Conservation (phyloP, 2,329 filamentous ascomycete genomes). For the Hypoxylon sp. region DNA sequence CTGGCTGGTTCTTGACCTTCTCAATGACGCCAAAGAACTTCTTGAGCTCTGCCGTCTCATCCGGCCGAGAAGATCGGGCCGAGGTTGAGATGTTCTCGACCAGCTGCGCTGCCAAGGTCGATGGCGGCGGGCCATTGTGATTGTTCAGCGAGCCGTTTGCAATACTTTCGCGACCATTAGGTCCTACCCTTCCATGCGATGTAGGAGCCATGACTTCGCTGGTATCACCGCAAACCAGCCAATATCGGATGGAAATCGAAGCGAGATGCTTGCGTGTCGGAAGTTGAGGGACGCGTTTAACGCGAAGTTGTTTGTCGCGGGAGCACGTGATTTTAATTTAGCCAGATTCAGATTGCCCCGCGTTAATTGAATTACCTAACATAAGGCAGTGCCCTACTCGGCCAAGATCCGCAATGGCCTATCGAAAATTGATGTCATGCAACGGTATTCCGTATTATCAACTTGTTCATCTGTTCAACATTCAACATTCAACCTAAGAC, state of each 20-base stretch:
- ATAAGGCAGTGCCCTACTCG: not conserved
- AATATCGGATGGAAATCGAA: conserved; percentile 10
- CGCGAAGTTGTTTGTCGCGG: conserved; percentile 39
- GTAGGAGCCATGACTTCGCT: conserved; percentile 47
- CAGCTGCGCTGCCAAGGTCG: conserved; percentile 88
- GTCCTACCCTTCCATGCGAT: conserved; percentile 47
- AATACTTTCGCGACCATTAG: conserved; percentile 43
- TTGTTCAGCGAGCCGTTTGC: conserved; percentile 41
- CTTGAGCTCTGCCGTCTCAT: conserved; percentile 79
- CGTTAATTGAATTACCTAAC: not conserved
- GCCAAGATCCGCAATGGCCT: not conserved
- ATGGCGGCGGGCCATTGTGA: conserved; percentile 67
- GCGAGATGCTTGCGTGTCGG: conserved; percentile 2
- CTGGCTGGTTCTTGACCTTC: conserved; percentile 63
- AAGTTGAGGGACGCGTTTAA: conserved; percentile 27
- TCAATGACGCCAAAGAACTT: conserved; percentile 72
- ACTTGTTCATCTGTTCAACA: conserved; percentile 2
- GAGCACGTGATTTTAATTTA: conserved; percentile 32
- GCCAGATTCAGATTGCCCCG: not conserved
- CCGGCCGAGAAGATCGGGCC: conserved; percentile 69
- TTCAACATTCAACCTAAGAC: not conserved
- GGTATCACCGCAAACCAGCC: conserved; percentile 7
- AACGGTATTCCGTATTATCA: conserved; percentile 5
- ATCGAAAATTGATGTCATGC: conserved; percentile 27
- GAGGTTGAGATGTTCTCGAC: conserved; percentile 81